Evolutionary conservation across 2,329 filamentous ascomycete species (phyloP), one percentile per base, ranked within the genome.

Genomic region (Pseudocercospora cruenta): DNA sequence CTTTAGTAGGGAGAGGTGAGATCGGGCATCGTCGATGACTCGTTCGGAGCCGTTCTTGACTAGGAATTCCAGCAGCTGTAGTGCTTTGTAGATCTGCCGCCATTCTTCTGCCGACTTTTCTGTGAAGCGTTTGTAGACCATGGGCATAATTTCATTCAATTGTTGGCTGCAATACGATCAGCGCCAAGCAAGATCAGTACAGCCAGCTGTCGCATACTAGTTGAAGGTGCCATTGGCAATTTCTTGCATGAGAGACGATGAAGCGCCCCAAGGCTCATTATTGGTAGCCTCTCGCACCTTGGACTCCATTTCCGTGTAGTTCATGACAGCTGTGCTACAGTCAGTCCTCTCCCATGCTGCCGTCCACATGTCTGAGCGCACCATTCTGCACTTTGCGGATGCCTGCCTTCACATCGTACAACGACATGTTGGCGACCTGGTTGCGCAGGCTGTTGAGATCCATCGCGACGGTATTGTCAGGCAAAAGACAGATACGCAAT

Each of bases 91-190:
- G 77, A 99, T 99, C 80, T 99, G 95, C 72, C 95, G 88, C 95
- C 95, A 99, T 82, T 99, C 95, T 79, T 99, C 95, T 63, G 95
- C 94, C 7, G 93, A 87, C 84, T 99, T 99, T 79, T 99, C 95
- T 67, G 95, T 99, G 80, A 99, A 99, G 71, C 95, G 92, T 77
- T 96, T 95, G 84, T 99, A 99, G 77, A 99, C 97, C 93, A 99
- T 95, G 71, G 95, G 95, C 95, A 99, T 99, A 78, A 99, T 98
- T 81, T 99, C 95, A 80, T 98, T 98, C 64, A 99, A 88, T 60
- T 94, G 88, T 88, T 97, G 93, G 79, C 94, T 97, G 77, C 64
- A 49, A 19, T 49, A 36, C 19, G 21, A 63, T 69, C 53, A 64
- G 66, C 53, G 24, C 31, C 14, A 3, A 21, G 39, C n/a, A 19